Evolutionary conservation across 768 basidiomycete species (phyloP), one percentile per base, ranked within the genome.

Genomic region (Tylopilus sp.): DNA sequence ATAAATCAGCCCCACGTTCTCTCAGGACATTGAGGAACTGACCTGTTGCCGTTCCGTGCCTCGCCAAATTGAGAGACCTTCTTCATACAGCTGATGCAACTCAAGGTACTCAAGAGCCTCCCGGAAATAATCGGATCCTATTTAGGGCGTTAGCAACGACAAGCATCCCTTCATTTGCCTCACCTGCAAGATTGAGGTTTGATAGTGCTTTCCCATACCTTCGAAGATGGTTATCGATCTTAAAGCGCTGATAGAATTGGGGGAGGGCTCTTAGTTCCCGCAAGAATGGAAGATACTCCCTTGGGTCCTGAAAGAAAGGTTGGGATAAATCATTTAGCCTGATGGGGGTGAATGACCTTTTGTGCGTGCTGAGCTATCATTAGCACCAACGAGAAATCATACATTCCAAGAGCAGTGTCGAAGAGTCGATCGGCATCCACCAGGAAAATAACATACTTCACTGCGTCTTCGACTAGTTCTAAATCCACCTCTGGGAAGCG

Each of bases 391-490:
- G 90, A 85, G 73, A 98, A 98, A 69, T 99, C 94, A 64, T 99
- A 99, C 94, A 98, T 98, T 18, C 97, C 97, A 28, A 99, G 79
- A 1, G 97, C 97, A 11, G 90, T 88, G 66, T 98, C 85, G 71
- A 95, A 98, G 4, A 99, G 78, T 40, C 78, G 77, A 60, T 98
- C 83, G 0, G 93, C 93, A 58, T 98, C 92, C 18, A 93, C 91
- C 28, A 99, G 80, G 77, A 98, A 99, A 67, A 98, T 98, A 66
- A 98, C 87, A 64, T 98, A 99, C 65, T 95, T 98, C 61, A 98
- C 89, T 6, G 97, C 97, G 52, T 98, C 95, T 64, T 99, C 95
- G 13, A 97, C 91, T 3, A 93, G 69, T 23, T 82, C 77, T 0
- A 88, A 82, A 55, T 91, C 78, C 9, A 75, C 71, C 13, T 56